A percentile compares a stretch with the other conserved stretches of the same genome.
phyloP scores from a whole-genome alignment of 306 rosid species.

The Abrus precatorius region DNA sequence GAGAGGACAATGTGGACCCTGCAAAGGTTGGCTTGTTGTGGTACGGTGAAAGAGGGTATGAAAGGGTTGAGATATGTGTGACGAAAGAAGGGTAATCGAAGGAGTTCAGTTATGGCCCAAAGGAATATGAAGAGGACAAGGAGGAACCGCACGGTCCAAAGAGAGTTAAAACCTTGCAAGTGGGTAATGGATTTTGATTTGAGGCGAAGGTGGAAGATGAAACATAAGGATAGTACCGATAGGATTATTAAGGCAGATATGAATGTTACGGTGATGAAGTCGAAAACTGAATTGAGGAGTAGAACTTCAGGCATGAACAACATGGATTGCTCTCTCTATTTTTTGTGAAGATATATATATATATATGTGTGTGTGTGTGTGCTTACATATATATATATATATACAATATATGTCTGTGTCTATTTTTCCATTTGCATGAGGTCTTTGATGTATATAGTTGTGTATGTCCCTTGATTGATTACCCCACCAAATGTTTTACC shows the following conservation, averaged over 20 bases:
- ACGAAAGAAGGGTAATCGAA: slow-evolving; percentile 65
- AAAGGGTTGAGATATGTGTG: slow-evolving; percentile 43
- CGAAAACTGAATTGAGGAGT: slow-evolving; percentile 57
- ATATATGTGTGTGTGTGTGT: not conserved
- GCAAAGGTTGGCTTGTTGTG: slow-evolving; percentile 61
- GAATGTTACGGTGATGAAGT: slow-evolving; percentile 59
- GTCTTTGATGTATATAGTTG: not conserved
- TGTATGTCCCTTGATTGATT: not conserved
- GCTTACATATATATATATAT: no score
- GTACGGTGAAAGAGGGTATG: not conserved
- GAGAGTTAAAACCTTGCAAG: slow-evolving; percentile 72
- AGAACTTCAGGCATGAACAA: slow-evolving; percentile 55
- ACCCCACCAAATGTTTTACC: slow-evolving; percentile 1
- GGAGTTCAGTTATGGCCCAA: slow-evolving; percentile 75
- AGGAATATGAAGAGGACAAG: slow-evolving; percentile 67
- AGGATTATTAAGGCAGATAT: slow-evolving; percentile 61
- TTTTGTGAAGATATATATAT: no score
- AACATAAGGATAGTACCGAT: slow-evolving; percentile 67
- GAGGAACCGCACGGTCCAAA: slow-evolving; percentile 84
- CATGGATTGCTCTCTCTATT: slow-evolving; percentile 52
- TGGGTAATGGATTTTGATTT: slow-evolving; percentile 70
- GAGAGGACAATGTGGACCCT: slow-evolving; percentile 61
- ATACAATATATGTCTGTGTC: not conserved
- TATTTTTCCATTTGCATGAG: not conserved
- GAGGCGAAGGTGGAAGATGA: slow-evolving; percentile 77